A percentile compares a stretch with the other conserved stretches of the same genome.
Evolutionary conservation across 345 rosid species (phyloP).

Genomic region (Hibiscus tridactylites): DNA sequence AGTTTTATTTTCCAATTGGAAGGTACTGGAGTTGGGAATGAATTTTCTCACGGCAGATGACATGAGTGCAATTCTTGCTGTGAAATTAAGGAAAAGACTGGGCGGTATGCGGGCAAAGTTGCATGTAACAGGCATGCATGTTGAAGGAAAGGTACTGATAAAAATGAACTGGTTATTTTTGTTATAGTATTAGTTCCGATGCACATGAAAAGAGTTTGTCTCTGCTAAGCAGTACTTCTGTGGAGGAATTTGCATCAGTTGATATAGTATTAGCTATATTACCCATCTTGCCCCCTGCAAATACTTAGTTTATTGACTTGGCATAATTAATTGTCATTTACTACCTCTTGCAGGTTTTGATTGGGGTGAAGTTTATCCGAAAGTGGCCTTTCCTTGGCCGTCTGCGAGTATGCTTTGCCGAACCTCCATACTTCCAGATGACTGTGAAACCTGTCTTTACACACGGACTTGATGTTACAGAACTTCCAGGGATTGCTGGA

Average conservation of each 20-base stretch:
- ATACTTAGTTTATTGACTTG: neutral
- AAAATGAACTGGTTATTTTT: neutral
- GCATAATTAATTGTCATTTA: neutral
- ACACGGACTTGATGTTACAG: constrained; percentile 79
- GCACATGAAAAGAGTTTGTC: neutral
- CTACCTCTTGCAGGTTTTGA: constrained; percentile 47
- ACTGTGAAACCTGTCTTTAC: constrained; percentile 69
- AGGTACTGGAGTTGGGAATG: constrained; percentile 89
- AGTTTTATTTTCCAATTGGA: constrained; percentile 11
- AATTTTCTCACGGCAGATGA: constrained; percentile 88
- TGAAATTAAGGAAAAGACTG: constrained; percentile 67
- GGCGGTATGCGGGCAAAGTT: constrained; percentile 94
- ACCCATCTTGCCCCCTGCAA: neutral
- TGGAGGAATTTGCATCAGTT: neutral
- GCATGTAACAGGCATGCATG: constrained; percentile 91
- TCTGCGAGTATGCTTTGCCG: constrained; percentile 79
- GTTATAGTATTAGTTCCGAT: neutral
- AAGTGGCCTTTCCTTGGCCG: constrained; percentile 89
- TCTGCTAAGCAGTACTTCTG: neutral
- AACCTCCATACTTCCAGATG: constrained; percentile 95
- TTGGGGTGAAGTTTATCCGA: constrained; percentile 83
- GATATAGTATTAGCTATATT: too few relatives aligned
- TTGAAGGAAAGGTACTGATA: constrained; percentile 75
- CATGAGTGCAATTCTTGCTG: constrained; percentile 87
- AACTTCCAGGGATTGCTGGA: constrained; percentile 89